Base-by-base conservation (phyloP, 345 rosid genomes). In the Salix caprea region DNA sequence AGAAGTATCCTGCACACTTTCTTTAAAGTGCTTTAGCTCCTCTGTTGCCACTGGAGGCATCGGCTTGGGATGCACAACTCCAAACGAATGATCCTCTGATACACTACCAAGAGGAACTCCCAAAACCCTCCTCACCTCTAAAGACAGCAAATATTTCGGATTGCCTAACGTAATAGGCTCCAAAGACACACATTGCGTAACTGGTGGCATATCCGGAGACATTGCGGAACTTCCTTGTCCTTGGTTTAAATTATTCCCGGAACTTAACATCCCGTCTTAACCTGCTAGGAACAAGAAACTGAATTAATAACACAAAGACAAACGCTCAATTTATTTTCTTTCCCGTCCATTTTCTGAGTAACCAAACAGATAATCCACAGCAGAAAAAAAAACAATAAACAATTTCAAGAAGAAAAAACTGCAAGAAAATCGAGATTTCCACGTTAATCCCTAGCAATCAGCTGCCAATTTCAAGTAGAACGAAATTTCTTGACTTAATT, bases 1-100 rank as follows among this genome's bases (percentile, higher is more conserved):
- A 36, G 91, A 82, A 71, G 95, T 73, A 87, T 89, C 96, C 81
- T 85, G 86, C 79, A 96, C 93, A 78, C 96, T 93, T 79, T 91
- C 98, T 88, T 96, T 96, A 24, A 90, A 85, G 64, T 87, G 89
- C 83, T 90, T 96, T 24, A 96, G 91, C 86, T 96, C 97, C 82
- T 92, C 96, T 3, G 87, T 84, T 23, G 94, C 92, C 54, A 86
- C 87, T 6, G 93, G 90, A 71, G 93, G 88, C 58, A 89, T 48
- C 74, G 86, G 88, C 83, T 85, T 93, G 13, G 86, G 80, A 76
- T 86, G 89, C 13, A 88, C 76, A 83, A 76, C 87, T 74, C 88
- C 94, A 77, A 89, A 86, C 40, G 92, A 85, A 85, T 85, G 87
- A 4, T 91, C 98, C 77, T 92, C 95, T 2, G 90, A 79, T 10